phyloP scores from a whole-genome alignment of 2,329 filamentous ascomycete genomes.

The Fusarium nygamai region DNA sequence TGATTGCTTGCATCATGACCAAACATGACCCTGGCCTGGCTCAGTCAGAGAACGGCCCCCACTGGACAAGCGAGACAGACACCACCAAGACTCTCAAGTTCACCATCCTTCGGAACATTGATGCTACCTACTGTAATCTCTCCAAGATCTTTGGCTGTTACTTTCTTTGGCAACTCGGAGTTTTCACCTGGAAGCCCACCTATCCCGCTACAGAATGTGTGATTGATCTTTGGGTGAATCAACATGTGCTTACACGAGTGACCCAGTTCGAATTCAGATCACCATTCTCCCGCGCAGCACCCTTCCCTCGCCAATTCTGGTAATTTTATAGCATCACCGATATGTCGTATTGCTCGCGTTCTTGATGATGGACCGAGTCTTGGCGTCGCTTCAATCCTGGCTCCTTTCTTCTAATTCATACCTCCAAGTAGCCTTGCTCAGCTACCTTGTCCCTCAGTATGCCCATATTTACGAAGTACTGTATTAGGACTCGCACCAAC shows the following conservation, averaged over 20 bases:
- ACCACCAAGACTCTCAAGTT: not conserved
- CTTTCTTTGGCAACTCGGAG: not conserved
- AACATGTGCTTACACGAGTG: conserved; percentile 17
- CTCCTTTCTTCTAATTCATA: not conserved
- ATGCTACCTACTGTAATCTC: not conserved
- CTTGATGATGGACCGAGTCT: not conserved
- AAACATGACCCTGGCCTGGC: not conserved
- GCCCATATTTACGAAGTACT: conserved; percentile 1
- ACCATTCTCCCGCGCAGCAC: not conserved
- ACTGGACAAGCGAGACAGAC: conserved; percentile 1
- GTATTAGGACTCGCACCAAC: not conserved
- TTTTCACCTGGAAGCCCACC: not conserved
- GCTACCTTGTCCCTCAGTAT: not conserved
- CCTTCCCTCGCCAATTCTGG: not conserved
- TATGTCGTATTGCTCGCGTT: conserved; percentile 7
- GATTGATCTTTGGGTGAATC: not conserved
- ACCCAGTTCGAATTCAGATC: conserved; percentile 16
- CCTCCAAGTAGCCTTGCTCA: not conserved
- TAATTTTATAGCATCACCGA: not conserved
- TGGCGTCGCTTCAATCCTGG: not conserved
- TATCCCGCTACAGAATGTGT: not conserved
- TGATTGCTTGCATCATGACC: conserved; percentile 20
- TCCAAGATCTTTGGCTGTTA: conserved; percentile 6
- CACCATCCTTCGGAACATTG: conserved; percentile 1
- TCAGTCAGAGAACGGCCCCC: not conserved